Evolutionary conservation across 179 eudicot species (phyloP), one percentile per base, ranked within the genome.

Genomic region (Heliamphora pulchella): DNA sequence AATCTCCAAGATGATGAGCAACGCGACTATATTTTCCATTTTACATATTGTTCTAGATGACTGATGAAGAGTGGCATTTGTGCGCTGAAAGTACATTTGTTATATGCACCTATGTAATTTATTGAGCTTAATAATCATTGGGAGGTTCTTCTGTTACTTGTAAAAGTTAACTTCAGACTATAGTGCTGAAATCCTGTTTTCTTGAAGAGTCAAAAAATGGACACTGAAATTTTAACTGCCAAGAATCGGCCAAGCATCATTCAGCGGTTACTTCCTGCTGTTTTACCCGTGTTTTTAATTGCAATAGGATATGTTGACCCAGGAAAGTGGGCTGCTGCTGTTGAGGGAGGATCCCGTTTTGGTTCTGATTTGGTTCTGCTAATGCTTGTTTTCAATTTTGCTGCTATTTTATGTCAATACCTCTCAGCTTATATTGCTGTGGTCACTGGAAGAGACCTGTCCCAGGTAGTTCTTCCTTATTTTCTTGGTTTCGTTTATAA

Each of bases 291-390:
- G 76, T 85, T 96, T 62, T 79, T 91, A 53, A 80, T 96, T 77
- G 87, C 94, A 74, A 78, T 94, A 39, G 90, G 93, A 66, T 94
- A 89, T 86, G 85, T 94, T 63, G 98, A 96, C 83, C 96, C 98
- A n/a, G 99, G 98, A 77, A 96, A 96, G 64, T 96, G 98, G 98
- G 93, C 89, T 67, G 88, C 96, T 77, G 86, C 86, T 77, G 86
- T 92, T 11, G 99, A 96, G 61, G 91, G 92, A 58, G 99, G 99
- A 74, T 91, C 99, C 70, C 94, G 87, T 41, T 91, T 89, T 82
- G 99, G 98, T 18, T 83, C 69, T 79, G 93, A 91, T 90, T 85
- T 96, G 51, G 82, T 85, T 8, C 71, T 85, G 4, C 84, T 86
- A 51, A 78, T 91, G 77, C 87, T 96, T 22, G 74, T 80, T 13